Evolutionary conservation across 768 basidiomycete species (phyloP).

Genomic region (Mycena vulgaris): DNA sequence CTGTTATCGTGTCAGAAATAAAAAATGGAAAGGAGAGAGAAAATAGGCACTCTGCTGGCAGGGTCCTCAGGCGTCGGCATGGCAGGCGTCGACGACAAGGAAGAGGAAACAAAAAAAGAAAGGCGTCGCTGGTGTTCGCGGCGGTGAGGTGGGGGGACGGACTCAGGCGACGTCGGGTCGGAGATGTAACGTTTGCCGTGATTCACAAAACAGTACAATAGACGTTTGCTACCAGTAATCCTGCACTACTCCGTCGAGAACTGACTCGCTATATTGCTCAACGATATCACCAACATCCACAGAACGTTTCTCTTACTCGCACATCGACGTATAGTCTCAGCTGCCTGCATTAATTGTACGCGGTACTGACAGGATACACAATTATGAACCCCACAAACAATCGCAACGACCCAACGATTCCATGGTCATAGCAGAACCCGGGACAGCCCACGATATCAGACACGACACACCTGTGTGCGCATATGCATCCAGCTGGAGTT

Average conservation of each 20-base stretch:
- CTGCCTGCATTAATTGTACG: no score
- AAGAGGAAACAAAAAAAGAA: conserved; percentile 29
- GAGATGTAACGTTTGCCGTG: not conserved
- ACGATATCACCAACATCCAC: not conserved
- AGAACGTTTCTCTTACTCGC: no score
- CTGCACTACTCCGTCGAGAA: not conserved
- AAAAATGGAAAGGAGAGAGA: conserved; percentile 42
- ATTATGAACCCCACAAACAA: no score
- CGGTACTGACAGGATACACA: no score
- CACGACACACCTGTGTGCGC: no score
- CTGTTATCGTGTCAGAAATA: conserved; percentile 29
- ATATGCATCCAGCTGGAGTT: no score
- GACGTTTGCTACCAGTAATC: not conserved
- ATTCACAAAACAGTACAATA: conserved; percentile 21
- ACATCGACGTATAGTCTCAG: no score
- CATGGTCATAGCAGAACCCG: no score
- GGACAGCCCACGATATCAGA: no score
- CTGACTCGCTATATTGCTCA: not conserved
- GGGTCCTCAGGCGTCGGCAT: conserved; percentile 30
- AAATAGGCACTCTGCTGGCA: conserved; percentile 34
- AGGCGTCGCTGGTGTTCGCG: not conserved
- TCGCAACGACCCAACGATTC: no score
- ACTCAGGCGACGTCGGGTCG: conserved; percentile 14
- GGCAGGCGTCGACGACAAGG: conserved; percentile 5
- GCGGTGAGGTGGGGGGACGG: not conserved